These are phyloP conservation scores for Thozetella sp. DNA, from an alignment of 495 filamentous ascomycete species.

Conservation along the genomic window DNA sequence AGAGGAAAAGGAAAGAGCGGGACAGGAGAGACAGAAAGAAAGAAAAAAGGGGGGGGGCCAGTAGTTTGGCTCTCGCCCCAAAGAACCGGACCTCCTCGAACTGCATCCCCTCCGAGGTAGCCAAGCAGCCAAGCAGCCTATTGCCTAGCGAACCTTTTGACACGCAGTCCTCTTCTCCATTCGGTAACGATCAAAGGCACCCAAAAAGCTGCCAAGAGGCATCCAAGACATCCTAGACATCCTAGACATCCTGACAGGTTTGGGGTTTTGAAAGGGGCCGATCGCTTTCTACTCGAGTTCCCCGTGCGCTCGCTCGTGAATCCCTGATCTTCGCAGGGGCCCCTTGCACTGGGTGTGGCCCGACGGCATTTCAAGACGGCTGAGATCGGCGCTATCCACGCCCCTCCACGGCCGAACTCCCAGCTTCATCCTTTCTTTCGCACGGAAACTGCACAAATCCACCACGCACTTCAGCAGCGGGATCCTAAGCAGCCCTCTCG, in stretches of 20 bases:
- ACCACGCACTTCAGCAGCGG: background rate
- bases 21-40: too few relatives aligned
- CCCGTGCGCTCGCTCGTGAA: background rate
- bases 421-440: background rate
- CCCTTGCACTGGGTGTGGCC: background rate
- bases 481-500: background rate
- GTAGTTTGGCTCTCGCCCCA: too few relatives aligned
- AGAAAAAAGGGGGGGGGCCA: too few relatives aligned
- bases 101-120: too few relatives aligned
- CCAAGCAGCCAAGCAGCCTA: background rate
- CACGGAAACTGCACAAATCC: too few relatives aligned
- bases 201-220: background rate
- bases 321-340: conserved; percentile 1
- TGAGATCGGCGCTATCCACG: conserved; percentile 1
- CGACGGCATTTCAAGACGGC: background rate
- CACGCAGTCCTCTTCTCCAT: background rate
- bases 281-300: background rate
- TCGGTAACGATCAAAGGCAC: background rate
- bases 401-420: background rate
- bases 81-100: too few relatives aligned
- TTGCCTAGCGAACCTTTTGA: background rate
- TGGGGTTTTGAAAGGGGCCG: background rate
- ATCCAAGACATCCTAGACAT: background rate
- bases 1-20: too few relatives aligned
- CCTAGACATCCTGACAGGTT: background rate